A percentile compares a stretch with the other conserved stretches of the same genome.
Conservation (phyloP, 1,139 yeast genomes). For the Kodamaea plutei region DNA sequence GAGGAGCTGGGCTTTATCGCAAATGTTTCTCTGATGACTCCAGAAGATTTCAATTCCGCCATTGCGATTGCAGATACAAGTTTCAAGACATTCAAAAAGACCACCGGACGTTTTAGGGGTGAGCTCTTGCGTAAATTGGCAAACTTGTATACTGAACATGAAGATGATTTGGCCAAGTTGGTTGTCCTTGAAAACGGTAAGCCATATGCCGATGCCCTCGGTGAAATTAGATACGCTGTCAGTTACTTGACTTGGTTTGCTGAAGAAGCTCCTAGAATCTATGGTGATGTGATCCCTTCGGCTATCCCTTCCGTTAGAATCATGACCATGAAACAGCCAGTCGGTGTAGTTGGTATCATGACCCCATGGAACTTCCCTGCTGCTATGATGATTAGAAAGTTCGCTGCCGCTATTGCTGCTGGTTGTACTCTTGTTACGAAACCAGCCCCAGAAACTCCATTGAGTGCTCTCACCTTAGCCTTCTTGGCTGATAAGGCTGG, state of each 20-base stretch:
- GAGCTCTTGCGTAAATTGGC: slow-evolving; percentile 31
- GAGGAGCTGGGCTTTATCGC: slow-evolving; percentile 29
- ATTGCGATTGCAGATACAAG: slow-evolving; percentile 35
- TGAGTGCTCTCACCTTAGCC: slow-evolving; percentile 79
- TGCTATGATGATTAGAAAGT: slow-evolving; percentile 90
- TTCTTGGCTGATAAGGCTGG: slow-evolving; percentile 74
- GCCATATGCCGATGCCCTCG: slow-evolving; percentile 28
- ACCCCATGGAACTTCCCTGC: slow-evolving; percentile 97
- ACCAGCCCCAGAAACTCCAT: slow-evolving; percentile 89
- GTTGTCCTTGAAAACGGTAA: slow-evolving; percentile 33
- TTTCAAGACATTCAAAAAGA: slow-evolving; percentile 32
- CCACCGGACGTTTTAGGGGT: slow-evolving; percentile 39
- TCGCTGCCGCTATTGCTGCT: slow-evolving; percentile 89
- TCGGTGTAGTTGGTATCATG: slow-evolving; percentile 86
- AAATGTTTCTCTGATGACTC: slow-evolving; percentile 33
- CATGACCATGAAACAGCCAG: slow-evolving; percentile 25
- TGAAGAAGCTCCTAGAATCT: slow-evolving; percentile 33
- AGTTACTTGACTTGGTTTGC: slow-evolving; percentile 37
- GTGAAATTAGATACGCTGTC: slow-evolving; percentile 32
- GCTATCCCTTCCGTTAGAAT: slow-evolving; percentile 16
- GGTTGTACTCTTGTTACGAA: slow-evolving; percentile 89
- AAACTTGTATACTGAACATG: slow-evolving; percentile 22
- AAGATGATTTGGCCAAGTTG: slow-evolving; percentile 27
- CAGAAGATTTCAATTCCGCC: slow-evolving; percentile 35
- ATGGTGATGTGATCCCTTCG: slow-evolving; percentile 26